Percentiles rank a stretch among this genome's conserved stretches.
These are phyloP conservation scores for Hypericum perforatum DNA, from an alignment of 345 rosid species.

Conservation along the genomic window DNA sequence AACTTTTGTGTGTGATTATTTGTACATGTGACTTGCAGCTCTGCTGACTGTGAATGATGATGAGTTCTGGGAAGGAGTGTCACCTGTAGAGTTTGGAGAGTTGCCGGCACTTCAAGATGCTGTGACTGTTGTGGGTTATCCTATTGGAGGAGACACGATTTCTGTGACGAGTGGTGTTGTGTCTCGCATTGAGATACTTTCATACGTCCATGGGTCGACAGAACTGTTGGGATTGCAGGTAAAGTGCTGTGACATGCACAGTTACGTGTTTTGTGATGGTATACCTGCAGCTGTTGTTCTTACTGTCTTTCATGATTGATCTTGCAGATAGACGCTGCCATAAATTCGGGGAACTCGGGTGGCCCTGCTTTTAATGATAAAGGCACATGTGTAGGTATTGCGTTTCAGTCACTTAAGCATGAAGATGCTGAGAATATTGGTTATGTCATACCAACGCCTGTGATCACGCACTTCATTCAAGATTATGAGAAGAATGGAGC, in stretches of 20 bases:
- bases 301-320: neutral
- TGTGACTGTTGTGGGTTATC: constrained; percentile 94
- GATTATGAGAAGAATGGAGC: constrained; percentile 84
- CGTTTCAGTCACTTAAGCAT: constrained; percentile 90
- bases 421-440: constrained; percentile 96
- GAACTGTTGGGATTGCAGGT: constrained; percentile 95
- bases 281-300: neutral
- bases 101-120: constrained; percentile 95
- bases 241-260: neutral
- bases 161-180: constrained; percentile 97
- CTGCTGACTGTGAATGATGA: constrained; percentile 63
- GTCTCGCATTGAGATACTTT: constrained; percentile 80
- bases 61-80: constrained; percentile 89
- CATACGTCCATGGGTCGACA: constrained; percentile 86
- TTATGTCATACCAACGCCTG: constrained; percentile 93
- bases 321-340: constrained; percentile 89
- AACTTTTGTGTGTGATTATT: neutral
- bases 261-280: constrained; percentile 1
- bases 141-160: constrained; percentile 92
- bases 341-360: constrained; percentile 95
- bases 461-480: constrained; percentile 66
- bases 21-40: constrained; percentile 32
- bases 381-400: constrained; percentile 89
- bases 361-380: constrained; percentile 95
- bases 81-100: constrained; percentile 82